phyloP scores from a whole-genome alignment of 1,284 basidiomycete genomes.

The Heterobasidion occidentale region DNA sequence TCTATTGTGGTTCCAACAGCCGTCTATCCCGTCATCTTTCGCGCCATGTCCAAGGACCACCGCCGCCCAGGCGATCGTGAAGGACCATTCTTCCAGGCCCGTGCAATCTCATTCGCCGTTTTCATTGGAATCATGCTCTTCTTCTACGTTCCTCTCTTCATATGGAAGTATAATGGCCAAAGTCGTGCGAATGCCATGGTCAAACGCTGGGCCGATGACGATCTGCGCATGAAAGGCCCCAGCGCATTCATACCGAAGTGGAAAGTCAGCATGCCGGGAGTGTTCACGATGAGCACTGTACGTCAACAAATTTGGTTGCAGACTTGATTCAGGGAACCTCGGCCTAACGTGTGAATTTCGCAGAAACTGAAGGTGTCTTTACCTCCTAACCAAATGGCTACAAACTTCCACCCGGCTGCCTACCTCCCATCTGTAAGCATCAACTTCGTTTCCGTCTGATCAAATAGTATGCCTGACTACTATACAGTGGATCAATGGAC shows the following conservation, averaged over 20 bases:
- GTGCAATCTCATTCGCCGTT: conserved; percentile 28
- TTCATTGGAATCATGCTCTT: conserved; percentile 31
- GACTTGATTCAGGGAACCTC: neutral
- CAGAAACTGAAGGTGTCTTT: conserved; percentile 35
- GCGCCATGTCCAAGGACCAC: conserved; percentile 15
- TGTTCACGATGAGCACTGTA: conserved; percentile 33
- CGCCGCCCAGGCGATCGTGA: conserved; percentile 6
- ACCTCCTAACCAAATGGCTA: conserved; percentile 23
- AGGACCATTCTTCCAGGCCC: conserved; percentile 26
- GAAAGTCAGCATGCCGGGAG: conserved; percentile 33
- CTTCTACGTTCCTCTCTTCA: conserved; percentile 33
- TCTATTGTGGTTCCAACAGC: conserved; percentile 33
- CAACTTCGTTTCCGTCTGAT: neutral
- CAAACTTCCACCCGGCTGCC: conserved; percentile 36
- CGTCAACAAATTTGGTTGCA: conserved; percentile 13
- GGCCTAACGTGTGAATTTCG: neutral
- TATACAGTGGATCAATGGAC: conserved; percentile 23
- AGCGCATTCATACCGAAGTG: conserved; percentile 31
- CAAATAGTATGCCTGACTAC: neutral
- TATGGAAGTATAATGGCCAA: conserved; percentile 45
- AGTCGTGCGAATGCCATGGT: conserved; percentile 30
- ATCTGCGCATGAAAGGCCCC: conserved; percentile 23
- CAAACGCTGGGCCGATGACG: conserved; percentile 34
- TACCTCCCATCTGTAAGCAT: conserved; percentile 35
- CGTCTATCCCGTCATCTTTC: conserved; percentile 29